Evolutionary conservation across 192 early-diverging fungal species (phyloP).

Genomic region (Powellomyces hirtus): DNA sequence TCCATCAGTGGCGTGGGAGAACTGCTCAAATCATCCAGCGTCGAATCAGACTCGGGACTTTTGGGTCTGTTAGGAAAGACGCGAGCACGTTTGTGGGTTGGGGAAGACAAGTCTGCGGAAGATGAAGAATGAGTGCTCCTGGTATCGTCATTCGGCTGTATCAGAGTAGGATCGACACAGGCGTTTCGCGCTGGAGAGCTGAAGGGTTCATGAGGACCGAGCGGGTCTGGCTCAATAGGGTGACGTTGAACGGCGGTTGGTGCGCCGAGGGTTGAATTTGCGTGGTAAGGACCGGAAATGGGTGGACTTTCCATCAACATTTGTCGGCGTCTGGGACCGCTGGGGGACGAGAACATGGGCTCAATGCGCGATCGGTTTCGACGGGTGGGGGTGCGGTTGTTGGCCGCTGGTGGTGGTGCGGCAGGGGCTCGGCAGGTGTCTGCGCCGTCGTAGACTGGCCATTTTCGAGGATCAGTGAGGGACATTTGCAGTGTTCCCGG

Average conservation of each 20-base stretch:
- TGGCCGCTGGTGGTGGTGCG: not conserved
- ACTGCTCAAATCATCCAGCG: not conserved
- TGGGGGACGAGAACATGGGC: not conserved
- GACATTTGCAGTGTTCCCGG: not conserved
- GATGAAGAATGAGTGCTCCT: not conserved
- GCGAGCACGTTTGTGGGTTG: not conserved
- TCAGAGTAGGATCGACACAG: not conserved
- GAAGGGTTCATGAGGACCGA: not conserved
- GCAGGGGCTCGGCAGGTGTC: too few relatives aligned
- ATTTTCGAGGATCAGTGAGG: not conserved
- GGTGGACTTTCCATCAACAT: conserved; percentile 12
- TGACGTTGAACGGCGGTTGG: not conserved
- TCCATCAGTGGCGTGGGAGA: not conserved
- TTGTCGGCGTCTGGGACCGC: not conserved
- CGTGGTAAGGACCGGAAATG: not conserved
- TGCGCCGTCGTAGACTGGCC: not conserved
- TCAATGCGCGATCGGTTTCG: not conserved
- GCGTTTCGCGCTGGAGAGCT: not conserved
- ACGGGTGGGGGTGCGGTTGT: not conserved
- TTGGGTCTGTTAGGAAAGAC: not conserved
- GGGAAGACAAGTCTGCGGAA: not conserved
- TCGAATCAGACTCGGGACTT: not conserved
- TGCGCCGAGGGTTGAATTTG: not conserved
- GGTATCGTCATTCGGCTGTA: not conserved
- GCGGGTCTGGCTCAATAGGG: not conserved